Percentiles rank a stretch among this genome's conserved stretches.
Evolutionary conservation across 1,284 basidiomycete genomes (phyloP).

Genomic region (Fomitopsis schrenkii): DNA sequence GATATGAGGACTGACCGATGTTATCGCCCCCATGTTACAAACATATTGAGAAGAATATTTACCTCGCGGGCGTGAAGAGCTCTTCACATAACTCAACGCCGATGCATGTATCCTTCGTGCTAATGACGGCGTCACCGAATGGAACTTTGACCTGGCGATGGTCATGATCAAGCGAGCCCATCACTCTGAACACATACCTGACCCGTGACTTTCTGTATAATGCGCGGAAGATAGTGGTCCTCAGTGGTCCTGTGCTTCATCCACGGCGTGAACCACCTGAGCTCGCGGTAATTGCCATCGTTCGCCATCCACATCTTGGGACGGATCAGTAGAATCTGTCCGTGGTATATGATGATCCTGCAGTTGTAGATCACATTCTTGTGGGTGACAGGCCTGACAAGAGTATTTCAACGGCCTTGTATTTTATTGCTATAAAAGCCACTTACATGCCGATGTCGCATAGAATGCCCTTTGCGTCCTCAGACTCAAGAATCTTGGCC

Average conservation of each 20-base stretch:
- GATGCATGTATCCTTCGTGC: constrained; percentile 92
- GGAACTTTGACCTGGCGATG: constrained; percentile 71
- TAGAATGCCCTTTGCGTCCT: constrained; percentile 74
- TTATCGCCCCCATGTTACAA: not conserved
- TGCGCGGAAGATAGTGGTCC: constrained; percentile 84
- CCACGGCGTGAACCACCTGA: constrained; percentile 97
- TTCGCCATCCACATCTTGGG: constrained; percentile 99
- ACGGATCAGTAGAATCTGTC: constrained; percentile 87
- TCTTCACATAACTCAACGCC: constrained; percentile 98
- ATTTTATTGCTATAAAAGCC: not conserved
- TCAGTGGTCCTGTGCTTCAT: constrained; percentile 84
- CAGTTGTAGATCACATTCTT: constrained; percentile 99
- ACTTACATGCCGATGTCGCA: constrained; percentile 94
- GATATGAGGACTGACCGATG: constrained; percentile 78
- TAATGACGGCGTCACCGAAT: constrained; percentile 93
- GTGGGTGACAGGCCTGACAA: constrained; percentile 84
- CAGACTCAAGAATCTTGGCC: constrained; percentile 78
- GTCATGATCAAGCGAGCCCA: no score
- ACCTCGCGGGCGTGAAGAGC: constrained; percentile 95
- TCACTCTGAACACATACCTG: constrained; percentile 49
- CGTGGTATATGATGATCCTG: constrained; percentile 83
- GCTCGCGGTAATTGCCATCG: constrained; percentile 96
- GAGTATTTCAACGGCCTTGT: not conserved
- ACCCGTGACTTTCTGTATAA: constrained; percentile 84
- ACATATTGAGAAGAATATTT: constrained; percentile 7